phyloP scores from a whole-genome alignment of 2,329 filamentous ascomycete genomes.

The Claviceps arundinis region DNA sequence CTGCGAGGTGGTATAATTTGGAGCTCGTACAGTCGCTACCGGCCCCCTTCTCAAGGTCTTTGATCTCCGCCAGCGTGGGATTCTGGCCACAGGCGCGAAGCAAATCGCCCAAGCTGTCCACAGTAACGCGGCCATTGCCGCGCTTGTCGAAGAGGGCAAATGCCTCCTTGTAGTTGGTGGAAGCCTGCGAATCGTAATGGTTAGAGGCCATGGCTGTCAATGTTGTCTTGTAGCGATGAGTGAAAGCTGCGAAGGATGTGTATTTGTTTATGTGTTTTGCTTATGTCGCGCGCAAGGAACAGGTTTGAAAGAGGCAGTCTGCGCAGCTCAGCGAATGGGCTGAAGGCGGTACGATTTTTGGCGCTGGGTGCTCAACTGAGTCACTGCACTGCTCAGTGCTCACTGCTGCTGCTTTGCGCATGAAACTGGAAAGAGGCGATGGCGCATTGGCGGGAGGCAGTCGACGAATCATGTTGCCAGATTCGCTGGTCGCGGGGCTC shows the following conservation, averaged over 20 bases:
- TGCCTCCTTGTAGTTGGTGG: constrained; percentile 99
- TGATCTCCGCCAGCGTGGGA: constrained; percentile 85
- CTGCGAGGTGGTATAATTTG: too few relatives aligned
- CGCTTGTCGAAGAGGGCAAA: constrained; percentile 99
- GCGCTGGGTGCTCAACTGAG: too few relatives aligned
- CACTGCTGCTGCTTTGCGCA: neutral
- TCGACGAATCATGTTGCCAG: constrained; percentile 6
- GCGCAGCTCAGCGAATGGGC: too few relatives aligned
- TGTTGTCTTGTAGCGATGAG: neutral
- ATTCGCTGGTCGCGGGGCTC: constrained; percentile 2
- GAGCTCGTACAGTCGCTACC: constrained; percentile 73
- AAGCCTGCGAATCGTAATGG: constrained; percentile 45
- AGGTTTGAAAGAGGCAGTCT: too few relatives aligned
- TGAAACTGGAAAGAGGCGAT: neutral
- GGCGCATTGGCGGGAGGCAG: neutral
- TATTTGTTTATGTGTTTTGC: neutral
- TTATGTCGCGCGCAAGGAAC: neutral
- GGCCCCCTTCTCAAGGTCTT: constrained; percentile 79
- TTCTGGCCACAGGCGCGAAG: constrained; percentile 96
- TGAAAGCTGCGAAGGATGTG: neutral
- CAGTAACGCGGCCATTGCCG: constrained; percentile 79
- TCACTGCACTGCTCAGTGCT: too few relatives aligned
- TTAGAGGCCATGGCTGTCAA: constrained; percentile 33
- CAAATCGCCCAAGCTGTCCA: constrained; percentile 81
- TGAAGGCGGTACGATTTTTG: too few relatives aligned